These are phyloP conservation scores for Salix brachista DNA, from an alignment of 345 rosid genomes.

Conservation along the genomic window DNA sequence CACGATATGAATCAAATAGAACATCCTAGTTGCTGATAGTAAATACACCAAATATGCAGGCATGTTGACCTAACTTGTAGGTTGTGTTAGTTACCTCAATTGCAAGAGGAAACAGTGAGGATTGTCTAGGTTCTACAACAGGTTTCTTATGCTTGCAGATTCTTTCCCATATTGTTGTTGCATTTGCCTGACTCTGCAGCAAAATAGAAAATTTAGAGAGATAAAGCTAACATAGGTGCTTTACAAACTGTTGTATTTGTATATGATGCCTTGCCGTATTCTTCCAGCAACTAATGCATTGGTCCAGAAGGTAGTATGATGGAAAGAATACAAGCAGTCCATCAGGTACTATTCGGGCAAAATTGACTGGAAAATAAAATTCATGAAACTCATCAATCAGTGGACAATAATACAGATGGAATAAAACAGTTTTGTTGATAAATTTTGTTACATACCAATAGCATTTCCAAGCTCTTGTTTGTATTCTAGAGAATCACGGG, in stretches of 20 bases:
- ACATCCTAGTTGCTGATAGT: not conserved
- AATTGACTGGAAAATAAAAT: slow-evolving; percentile 58
- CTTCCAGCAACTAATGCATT: slow-evolving; percentile 84
- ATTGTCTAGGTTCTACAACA: slow-evolving; percentile 89
- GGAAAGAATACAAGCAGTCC: slow-evolving; percentile 94
- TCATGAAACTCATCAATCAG: slow-evolving; percentile 5
- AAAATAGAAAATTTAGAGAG: slow-evolving; percentile 18
- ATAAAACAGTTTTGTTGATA: not conserved
- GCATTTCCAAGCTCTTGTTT: slow-evolving; percentile 97
- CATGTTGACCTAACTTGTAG: slow-evolving; percentile 6
- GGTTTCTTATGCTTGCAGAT: slow-evolving; percentile 88
- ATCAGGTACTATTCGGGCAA: slow-evolving; percentile 90
- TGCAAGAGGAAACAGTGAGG: slow-evolving; percentile 65
- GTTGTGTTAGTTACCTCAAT: slow-evolving; percentile 53
- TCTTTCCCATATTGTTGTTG: slow-evolving; percentile 89
- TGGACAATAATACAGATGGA: not conserved
- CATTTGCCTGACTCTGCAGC: slow-evolving; percentile 51
- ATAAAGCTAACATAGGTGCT: slow-evolving; percentile 10
- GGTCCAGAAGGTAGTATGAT: slow-evolving; percentile 85
- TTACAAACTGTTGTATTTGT: slow-evolving; percentile 14
- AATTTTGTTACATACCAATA: slow-evolving; percentile 55
- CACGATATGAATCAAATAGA: not conserved
- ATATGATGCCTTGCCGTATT: slow-evolving; percentile 46
- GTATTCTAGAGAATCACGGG: slow-evolving; percentile 79
- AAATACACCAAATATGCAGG: slow-evolving; percentile 3